Conservation (phyloP, 1,139 yeast genomes). For the Pichia cactophila region DNA sequence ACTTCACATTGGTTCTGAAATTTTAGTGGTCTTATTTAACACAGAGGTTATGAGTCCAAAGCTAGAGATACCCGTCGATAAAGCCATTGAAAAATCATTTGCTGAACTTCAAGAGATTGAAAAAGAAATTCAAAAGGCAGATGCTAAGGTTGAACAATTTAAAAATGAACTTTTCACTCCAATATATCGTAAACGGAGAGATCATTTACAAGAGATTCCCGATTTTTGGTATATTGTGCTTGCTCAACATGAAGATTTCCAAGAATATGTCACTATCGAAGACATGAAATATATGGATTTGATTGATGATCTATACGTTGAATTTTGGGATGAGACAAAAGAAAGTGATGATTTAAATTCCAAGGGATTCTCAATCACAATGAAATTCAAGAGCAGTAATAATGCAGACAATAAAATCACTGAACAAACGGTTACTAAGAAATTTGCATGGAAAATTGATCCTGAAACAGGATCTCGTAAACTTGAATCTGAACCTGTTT, state of each 20-base stretch:
- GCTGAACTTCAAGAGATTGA: conserved; percentile 47
- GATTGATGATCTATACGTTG: conserved; percentile 42
- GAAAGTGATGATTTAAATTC: conserved; percentile 30
- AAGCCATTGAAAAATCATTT: conserved; percentile 26
- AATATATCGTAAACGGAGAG: conserved; percentile 44
- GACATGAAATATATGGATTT: conserved; percentile 62
- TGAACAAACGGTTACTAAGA: conserved; percentile 47
- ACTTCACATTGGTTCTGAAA: too few relatives aligned
- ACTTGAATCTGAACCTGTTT: conserved; percentile 40
- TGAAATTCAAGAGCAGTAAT: conserved; percentile 38
- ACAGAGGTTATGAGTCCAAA: not conserved
- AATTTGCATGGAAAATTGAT: conserved; percentile 36
- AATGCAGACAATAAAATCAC: conserved; percentile 31
- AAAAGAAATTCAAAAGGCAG: conserved; percentile 46
- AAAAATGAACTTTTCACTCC: conserved; percentile 45
- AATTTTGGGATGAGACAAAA: conserved; percentile 15
- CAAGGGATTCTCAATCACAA: conserved; percentile 46
- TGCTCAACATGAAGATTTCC: conserved; percentile 70
- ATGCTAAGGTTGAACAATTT: conserved; percentile 43
- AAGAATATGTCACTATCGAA: conserved; percentile 58
- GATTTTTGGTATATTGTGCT: conserved; percentile 72
- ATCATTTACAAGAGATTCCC: conserved; percentile 41
- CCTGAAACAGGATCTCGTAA: conserved; percentile 46
- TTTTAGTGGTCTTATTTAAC: too few relatives aligned
- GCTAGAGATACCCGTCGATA: conserved; percentile 4